Evolutionary conservation across 2,329 filamentous ascomycete genomes (phyloP).

Genomic region (Cladosporium sp.): DNA sequence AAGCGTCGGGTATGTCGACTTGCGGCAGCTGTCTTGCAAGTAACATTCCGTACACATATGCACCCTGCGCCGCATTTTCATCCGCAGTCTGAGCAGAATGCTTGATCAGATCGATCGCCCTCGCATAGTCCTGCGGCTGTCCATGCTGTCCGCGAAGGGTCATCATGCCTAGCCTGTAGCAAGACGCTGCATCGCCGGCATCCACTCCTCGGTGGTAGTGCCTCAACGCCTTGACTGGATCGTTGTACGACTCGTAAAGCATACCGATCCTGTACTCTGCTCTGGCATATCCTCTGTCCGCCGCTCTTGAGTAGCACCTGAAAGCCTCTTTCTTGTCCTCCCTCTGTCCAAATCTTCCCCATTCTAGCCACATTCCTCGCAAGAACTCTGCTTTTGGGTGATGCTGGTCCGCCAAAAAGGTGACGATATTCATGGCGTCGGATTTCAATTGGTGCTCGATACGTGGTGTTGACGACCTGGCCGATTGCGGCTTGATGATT

Average conservation of each 20-base stretch:
- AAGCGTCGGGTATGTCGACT: slow-evolving; percentile 70
- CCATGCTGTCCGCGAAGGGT: slow-evolving; percentile 90
- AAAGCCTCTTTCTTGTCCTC: slow-evolving; percentile 95
- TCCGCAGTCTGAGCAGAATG: slow-evolving; percentile 82
- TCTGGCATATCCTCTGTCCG: slow-evolving; percentile 77
- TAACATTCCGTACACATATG: slow-evolving; percentile 87
- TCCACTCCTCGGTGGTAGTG: slow-evolving; percentile 83
- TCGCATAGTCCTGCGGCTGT: slow-evolving; percentile 73
- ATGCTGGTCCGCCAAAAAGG: slow-evolving; percentile 82
- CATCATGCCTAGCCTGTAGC: slow-evolving; percentile 93
- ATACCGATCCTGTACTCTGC: slow-evolving; percentile 97
- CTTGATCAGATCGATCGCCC: slow-evolving; percentile 77
- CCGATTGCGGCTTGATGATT: slow-evolving; percentile 36
- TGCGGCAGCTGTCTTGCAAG: slow-evolving; percentile 88
- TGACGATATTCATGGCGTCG: slow-evolving; percentile 89
- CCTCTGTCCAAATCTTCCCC: slow-evolving; percentile 89
- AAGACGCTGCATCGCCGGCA: slow-evolving; percentile 80
- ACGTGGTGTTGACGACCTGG: slow-evolving; percentile 72
- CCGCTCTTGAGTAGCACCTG: slow-evolving; percentile 74
- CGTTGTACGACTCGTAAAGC: slow-evolving; percentile 94
- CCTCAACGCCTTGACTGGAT: slow-evolving; percentile 82
- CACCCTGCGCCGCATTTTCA: slow-evolving; percentile 93
- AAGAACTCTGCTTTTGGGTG: slow-evolving; percentile 95
- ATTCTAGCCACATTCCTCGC: slow-evolving; percentile 94
- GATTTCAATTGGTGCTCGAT: slow-evolving; percentile 82